Evolutionary conservation across 352 stramenopile species (phyloP).

Genomic region (Globisporangium yorkense): DNA sequence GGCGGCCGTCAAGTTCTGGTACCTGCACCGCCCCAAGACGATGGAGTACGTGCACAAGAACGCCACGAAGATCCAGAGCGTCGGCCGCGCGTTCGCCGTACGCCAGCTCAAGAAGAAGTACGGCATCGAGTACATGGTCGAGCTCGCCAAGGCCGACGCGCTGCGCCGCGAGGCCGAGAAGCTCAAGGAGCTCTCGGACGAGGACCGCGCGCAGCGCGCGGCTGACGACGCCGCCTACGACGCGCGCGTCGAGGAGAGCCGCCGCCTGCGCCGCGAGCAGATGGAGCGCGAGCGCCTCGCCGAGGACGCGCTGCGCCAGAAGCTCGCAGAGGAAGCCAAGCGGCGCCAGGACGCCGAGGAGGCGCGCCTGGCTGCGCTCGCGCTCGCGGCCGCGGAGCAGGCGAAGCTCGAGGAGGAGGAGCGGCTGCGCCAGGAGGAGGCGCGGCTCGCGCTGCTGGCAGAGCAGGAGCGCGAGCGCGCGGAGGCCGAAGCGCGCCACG

Average conservation of each 20-base stretch:
- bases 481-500: slow-evolving; percentile 1
- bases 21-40: slow-evolving; percentile 83
- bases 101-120: slow-evolving; percentile 67
- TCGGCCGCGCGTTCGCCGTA: slow-evolving; percentile 74
- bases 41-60: slow-evolving; percentile 89
- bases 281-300: slow-evolving; percentile 55
- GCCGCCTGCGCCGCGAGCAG: slow-evolving; percentile 69
- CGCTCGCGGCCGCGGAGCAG: slow-evolving; percentile 6
- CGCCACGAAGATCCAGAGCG: slow-evolving; percentile 79
- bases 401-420: slow-evolving; percentile 9
- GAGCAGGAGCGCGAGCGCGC: slow-evolving; percentile 8
- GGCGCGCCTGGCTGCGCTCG: slow-evolving; percentile 7
- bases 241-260: slow-evolving; percentile 70
- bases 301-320: slow-evolving; percentile 47
- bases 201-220: slow-evolving; percentile 47
- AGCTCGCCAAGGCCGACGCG: slow-evolving; percentile 63
- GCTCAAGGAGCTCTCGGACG: slow-evolving; percentile 55
- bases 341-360: slow-evolving; percentile 15
- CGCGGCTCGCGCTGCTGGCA: neutral
- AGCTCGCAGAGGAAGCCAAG: slow-evolving; percentile 31
- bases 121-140: slow-evolving; percentile 75
- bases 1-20: slow-evolving; percentile 87
- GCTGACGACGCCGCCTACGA: slow-evolving; percentile 64
- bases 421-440: slow-evolving; percentile 10
- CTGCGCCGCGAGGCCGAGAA: slow-evolving; percentile 51